These are phyloP conservation scores for Prunus armeniaca DNA, from an alignment of 306 rosid species.

Conservation along the genomic window DNA sequence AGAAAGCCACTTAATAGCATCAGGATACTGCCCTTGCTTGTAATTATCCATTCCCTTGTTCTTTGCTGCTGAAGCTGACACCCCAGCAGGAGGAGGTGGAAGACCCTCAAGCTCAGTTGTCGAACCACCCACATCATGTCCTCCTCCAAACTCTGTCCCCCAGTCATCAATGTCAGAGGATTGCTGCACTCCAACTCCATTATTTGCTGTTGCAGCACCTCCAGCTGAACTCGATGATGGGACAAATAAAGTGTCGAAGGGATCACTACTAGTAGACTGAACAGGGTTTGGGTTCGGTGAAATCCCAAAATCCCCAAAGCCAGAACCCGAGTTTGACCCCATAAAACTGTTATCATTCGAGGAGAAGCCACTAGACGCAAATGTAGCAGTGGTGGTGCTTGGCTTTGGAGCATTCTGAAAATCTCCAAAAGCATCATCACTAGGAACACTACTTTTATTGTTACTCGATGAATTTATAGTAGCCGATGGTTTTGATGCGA, in stretches of 20 bases:
- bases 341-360: conserved; percentile 34
- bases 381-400: conserved; percentile 35
- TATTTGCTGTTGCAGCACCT: conserved; percentile 23
- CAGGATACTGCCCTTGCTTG: conserved; percentile 96
- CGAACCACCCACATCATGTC: conserved; percentile 58
- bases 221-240: conserved; percentile 46
- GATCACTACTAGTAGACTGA: conserved; percentile 59
- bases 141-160: conserved; percentile 79
- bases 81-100: conserved; percentile 96
- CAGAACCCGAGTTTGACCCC: conserved; percentile 35
- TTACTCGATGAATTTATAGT: conserved; percentile 49
- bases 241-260: conserved; percentile 67
- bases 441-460: conserved; percentile 16
- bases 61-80: conserved; percentile 70
- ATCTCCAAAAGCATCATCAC: conserved; percentile 68
- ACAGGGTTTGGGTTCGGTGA: conserved; percentile 35
- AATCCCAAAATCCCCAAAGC: conserved; percentile 40
- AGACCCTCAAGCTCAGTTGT: conserved; percentile 96
- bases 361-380: conserved; percentile 30
- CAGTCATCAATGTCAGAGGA: conserved; percentile 67
- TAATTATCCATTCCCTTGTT: conserved; percentile 87
- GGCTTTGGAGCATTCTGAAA: conserved; percentile 74
- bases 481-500: conserved; percentile 63
- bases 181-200: conserved; percentile 38
- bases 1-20: conserved; percentile 97